Base-by-base conservation (phyloP, 179 eudicot genomes). In the Heliamphora pulchella region DNA sequence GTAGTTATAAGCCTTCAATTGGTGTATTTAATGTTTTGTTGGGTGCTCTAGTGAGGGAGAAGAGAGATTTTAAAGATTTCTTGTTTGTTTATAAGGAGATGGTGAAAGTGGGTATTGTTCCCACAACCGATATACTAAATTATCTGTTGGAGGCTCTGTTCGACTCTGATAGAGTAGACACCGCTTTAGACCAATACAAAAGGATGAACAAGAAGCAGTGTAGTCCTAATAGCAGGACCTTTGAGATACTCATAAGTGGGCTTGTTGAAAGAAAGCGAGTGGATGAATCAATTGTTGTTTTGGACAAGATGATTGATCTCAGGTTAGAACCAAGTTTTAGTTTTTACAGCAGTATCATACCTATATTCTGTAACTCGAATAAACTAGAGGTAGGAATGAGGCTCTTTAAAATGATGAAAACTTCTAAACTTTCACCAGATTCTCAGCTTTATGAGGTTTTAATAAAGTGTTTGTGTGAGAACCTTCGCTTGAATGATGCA, bases 11-110 rank as follows among this genome's bases (percentile, higher is more conserved):
- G 87, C 82, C 83, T n/a, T 74, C 84, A n/a, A 61, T 91, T 44
- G 79, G 51, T 5, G 79, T 81, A 66, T 87, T 86, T 76, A 92
- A 92, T 79, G 76, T 58, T 75, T 67, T 92, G 64, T 71, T 91
- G 79, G 80, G 87, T 81, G 91, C 90, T 18, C 78, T 92, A 70
- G 89, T 92, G 48, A 84, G 84, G 80, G 88, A 54, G 20, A 84
- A 86, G 79, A 83, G 84, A 74, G 93, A 80, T 41, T 88, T 91
- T 81, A 81, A 85, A 39, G 85, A 89, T 58, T 85, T 91, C 17
- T 48, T 91, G 76, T 82, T 89, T 74, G 83, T 92, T 13, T 92
- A 92, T 64, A 89, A 91, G 86, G 94, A 92, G 79, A 87, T 91
- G 94, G 94, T 91, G 83, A 92, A 91, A 78, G 86, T 89, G 1